These are phyloP conservation scores for Ustilago xerochloae DNA, from an alignment of 1,284 basidiomycete genomes.

Conservation along the genomic window DNA sequence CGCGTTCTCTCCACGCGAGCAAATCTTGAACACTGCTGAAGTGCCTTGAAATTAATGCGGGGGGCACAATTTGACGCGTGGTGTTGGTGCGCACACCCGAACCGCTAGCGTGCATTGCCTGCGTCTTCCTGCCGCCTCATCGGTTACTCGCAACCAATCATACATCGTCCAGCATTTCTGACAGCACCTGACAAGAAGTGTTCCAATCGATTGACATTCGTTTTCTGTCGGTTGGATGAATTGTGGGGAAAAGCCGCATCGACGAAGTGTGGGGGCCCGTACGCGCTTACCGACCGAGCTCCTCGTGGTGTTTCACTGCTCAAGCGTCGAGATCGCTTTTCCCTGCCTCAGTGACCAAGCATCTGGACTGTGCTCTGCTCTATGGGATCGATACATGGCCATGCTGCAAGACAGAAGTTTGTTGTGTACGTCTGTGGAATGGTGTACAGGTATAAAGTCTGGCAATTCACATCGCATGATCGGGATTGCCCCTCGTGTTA, in stretches of 20 bases:
- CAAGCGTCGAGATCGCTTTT: too few species aligned
- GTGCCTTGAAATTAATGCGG: not conserved
- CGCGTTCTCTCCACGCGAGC: constrained; percentile 4
- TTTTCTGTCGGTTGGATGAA: constrained; percentile 1
- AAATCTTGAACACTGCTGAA: not conserved
- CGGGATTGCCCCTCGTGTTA: not conserved
- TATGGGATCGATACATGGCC: not conserved
- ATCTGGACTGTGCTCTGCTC: not conserved
- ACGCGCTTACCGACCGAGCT: not conserved
- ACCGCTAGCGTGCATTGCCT: not conserved
- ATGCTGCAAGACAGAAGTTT: not conserved
- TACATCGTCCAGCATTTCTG: not conserved
- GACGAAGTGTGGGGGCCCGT: constrained; percentile 16
- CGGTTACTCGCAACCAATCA: not conserved
- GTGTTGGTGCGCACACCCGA: not conserved
- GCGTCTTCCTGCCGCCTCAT: not conserved
- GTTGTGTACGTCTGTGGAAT: not conserved
- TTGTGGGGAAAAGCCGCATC: constrained; percentile 20
- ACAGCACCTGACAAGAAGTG: not conserved
- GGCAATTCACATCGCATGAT: not conserved
- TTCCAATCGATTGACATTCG: not conserved
- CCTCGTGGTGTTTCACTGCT: too few species aligned
- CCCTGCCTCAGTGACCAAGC: not conserved
- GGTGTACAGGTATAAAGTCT: not conserved
- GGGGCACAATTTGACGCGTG: constrained; percentile 4